phyloP scores from a whole-genome alignment of 2,329 filamentous ascomycete genomes.

The Escovopsis sp. region DNA sequence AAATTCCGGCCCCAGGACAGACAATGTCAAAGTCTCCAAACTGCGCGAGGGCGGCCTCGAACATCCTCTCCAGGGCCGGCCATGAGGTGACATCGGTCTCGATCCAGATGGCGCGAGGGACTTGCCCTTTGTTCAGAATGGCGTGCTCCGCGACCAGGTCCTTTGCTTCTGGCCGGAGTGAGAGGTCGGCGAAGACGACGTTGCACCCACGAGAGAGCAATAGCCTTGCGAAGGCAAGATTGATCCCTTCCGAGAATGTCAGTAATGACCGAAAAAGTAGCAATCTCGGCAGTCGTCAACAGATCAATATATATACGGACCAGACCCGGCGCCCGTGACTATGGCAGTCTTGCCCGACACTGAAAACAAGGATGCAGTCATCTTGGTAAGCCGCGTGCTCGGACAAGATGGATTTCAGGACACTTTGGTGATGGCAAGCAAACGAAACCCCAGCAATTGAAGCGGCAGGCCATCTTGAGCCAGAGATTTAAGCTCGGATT shows the following conservation, averaged over 20 bases:
- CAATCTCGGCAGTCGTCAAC: not conserved
- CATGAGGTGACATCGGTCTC: slow-evolving; percentile 5
- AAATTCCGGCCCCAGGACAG: slow-evolving; percentile 4
- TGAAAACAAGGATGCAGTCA: slow-evolving; percentile 7
- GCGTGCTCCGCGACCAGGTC: slow-evolving; percentile 1
- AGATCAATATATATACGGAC: slow-evolving; percentile 1
- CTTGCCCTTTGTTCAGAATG: not conserved
- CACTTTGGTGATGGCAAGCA: no score
- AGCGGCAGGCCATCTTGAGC: no score
- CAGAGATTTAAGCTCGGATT: no score
- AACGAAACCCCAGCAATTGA: no score
- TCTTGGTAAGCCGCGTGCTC: not conserved
- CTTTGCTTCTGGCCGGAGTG: slow-evolving; percentile 3
- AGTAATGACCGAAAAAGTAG: not conserved
- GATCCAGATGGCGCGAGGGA: slow-evolving; percentile 1
- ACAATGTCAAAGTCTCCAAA: slow-evolving; percentile 4
- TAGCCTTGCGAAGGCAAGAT: slow-evolving; percentile 27
- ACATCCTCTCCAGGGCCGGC: slow-evolving; percentile 4
- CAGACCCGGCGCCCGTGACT: slow-evolving; percentile 12
- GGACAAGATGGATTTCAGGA: no score
- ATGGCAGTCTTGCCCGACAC: slow-evolving; percentile 12
- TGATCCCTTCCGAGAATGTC: slow-evolving; percentile 21
- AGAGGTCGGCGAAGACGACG: slow-evolving; percentile 5
- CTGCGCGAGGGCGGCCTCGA: not conserved
- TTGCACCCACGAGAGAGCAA: slow-evolving; percentile 18